Conservation (phyloP, 306 rosid genomes). For the Trichosanthes cucumerina region DNA sequence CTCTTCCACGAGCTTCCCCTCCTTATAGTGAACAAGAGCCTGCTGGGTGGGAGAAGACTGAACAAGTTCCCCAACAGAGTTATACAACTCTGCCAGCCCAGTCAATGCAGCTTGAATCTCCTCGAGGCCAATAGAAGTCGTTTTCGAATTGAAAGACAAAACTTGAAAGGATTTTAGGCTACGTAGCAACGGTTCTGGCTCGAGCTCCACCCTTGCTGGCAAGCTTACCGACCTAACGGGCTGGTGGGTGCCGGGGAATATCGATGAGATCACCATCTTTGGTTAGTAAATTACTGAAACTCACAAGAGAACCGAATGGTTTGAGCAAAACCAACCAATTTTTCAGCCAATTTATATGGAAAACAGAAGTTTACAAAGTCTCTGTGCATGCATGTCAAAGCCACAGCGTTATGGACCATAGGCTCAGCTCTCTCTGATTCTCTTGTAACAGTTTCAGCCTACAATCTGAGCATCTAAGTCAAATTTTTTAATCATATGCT, state of each 20-base stretch:
- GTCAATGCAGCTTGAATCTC: constrained; percentile 34
- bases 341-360: background rate
- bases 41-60: constrained; percentile 42
- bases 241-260: constrained; percentile 19
- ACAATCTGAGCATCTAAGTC: constrained; percentile 12
- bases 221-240: constrained; percentile 72
- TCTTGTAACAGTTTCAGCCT: constrained; percentile 19
- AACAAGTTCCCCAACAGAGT: constrained; percentile 43
- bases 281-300: background rate
- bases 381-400: constrained; percentile 1
- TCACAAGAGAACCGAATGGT: background rate
- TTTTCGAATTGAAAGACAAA: constrained; percentile 15
- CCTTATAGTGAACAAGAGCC: constrained; percentile 34
- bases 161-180: constrained; percentile 28
- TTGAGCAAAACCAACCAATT: constrained; percentile 4
- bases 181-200: constrained; percentile 42
- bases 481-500: constrained; percentile 9
- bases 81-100: constrained; percentile 47
- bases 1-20: constrained; percentile 29
- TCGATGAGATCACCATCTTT: constrained; percentile 15
- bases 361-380: background rate
- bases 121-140: constrained; percentile 21
- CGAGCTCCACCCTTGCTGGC: constrained; percentile 40
- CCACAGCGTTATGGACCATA: background rate
- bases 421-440: constrained; percentile 11